These are phyloP conservation scores for Fusarium falciforme DNA, from an alignment of 2,329 filamentous ascomycete species.

Conservation along the genomic window DNA sequence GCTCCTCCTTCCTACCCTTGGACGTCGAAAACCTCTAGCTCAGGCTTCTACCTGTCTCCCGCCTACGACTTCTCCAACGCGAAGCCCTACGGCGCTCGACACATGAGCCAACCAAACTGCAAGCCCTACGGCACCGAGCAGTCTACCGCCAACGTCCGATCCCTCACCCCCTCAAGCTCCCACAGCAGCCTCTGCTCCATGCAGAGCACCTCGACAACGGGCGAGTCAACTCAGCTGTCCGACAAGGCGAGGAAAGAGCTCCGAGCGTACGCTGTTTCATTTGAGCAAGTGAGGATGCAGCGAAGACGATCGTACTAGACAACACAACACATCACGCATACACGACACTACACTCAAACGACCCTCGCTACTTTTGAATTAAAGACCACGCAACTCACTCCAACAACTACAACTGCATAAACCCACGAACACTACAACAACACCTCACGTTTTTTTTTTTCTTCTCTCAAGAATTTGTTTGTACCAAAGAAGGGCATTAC, in stretches of 20 bases:
- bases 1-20: constrained; percentile 63
- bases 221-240: constrained; percentile 71
- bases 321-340: constrained; percentile 13
- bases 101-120: constrained; percentile 48
- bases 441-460: constrained; percentile 36
- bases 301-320: constrained; percentile 67
- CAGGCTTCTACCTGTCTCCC: constrained; percentile 76
- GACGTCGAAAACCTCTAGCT: constrained; percentile 50
- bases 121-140: constrained; percentile 39
- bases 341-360: constrained; percentile 19
- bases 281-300: constrained; percentile 80
- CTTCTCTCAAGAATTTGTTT: constrained; percentile 46
- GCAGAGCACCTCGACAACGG: constrained; percentile 68
- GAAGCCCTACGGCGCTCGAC: constrained; percentile 66
- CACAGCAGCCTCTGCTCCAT: constrained; percentile 87
- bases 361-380: constrained; percentile 17
- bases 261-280: constrained; percentile 86
- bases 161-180: constrained; percentile 78
- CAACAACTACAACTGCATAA: constrained; percentile 39
- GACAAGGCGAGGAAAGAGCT: constrained; percentile 83
- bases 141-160: constrained; percentile 48
- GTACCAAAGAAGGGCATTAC: constrained; percentile 60
- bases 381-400: constrained; percentile 49
- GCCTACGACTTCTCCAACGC: constrained; percentile 79
- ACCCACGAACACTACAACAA: constrained; percentile 33